A percentile compares a stretch with the other conserved stretches of the same genome.
phyloP scores from a whole-genome alignment of 768 basidiomycete species.

The Tylopilus plumbeoviolaceoides region DNA sequence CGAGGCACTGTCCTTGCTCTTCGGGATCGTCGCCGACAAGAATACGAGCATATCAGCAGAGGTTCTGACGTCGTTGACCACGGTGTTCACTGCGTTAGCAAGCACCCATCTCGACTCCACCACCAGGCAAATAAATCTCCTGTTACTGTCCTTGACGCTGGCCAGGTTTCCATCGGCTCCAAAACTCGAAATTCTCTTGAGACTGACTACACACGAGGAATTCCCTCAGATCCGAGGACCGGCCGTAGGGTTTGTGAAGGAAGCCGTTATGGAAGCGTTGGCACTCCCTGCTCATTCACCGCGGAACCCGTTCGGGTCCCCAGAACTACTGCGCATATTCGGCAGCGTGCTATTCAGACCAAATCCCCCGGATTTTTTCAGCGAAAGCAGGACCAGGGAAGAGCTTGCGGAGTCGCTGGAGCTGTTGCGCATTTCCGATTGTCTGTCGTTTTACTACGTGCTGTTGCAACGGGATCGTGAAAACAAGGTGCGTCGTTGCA shows the following conservation, averaged over 20 bases:
- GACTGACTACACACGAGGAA: conserved; percentile 45
- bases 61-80: conserved; percentile 44
- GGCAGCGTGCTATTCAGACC: conserved; percentile 58
- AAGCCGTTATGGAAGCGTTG: conserved; percentile 54
- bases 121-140: conserved; percentile 58
- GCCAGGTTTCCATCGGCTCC: conserved; percentile 42
- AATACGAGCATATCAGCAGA: conserved; percentile 37
- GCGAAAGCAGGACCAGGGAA: conserved; percentile 31
- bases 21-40: conserved; percentile 25
- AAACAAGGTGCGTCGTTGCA: conserved; percentile 45
- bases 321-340: conserved; percentile 51
- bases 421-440: conserved; percentile 58
- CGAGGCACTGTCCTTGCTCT: conserved; percentile 56
- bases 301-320: conserved; percentile 49
- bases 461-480: conserved; percentile 52
- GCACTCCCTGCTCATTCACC: conserved; percentile 22
- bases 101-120: conserved; percentile 58
- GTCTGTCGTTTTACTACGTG: conserved; percentile 65
- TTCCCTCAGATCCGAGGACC: conserved; percentile 69
- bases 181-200: conserved; percentile 52
- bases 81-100: conserved; percentile 51
- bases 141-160: conserved; percentile 53
- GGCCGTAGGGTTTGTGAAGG: conserved; percentile 65
- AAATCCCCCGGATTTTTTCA: conserved; percentile 51
- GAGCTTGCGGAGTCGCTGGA: conserved; percentile 56